Evolutionary conservation across 179 eudicot genomes (phyloP).

Genomic region (Amaranthus tricolor): DNA sequence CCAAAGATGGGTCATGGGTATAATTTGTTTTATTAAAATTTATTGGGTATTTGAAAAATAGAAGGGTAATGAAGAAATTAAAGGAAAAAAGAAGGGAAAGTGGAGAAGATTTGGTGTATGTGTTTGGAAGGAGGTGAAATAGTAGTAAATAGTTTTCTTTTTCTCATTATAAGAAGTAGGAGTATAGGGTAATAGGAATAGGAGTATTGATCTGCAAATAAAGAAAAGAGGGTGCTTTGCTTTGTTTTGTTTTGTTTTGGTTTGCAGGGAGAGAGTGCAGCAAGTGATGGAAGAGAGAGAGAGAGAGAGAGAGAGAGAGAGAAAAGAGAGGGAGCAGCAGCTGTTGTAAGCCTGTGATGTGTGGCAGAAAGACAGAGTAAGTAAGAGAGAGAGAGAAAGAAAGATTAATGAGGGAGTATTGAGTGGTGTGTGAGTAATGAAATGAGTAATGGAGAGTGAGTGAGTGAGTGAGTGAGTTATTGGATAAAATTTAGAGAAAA

Average conservation of each 20-base stretch:
- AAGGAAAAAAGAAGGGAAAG: background rate
- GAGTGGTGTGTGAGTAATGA: background rate
- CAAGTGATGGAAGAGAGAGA: constrained; percentile 13
- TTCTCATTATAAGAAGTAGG: background rate
- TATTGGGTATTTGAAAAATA: background rate
- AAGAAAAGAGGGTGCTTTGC: constrained; percentile 32
- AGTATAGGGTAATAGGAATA: background rate
- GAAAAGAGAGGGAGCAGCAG: constrained; percentile 28
- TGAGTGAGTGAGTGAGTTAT: constrained; percentile 1
- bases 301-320: constrained; percentile 23
- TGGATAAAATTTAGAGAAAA: background rate
- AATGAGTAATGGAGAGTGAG: background rate
- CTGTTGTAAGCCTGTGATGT: constrained; percentile 36
- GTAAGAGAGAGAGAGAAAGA: constrained; percentile 11
- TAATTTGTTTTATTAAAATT: background rate
- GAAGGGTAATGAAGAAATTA: background rate
- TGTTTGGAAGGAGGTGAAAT: background rate
- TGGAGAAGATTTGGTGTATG: background rate
- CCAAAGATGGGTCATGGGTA: constrained; percentile 1
- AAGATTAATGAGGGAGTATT: constrained; percentile 12
- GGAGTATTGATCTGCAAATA: constrained; percentile 2
- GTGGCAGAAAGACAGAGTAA: constrained; percentile 39
- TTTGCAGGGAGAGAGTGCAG: constrained; percentile 3
- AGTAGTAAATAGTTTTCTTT: background rate
- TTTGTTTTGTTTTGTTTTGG: background rate